Evolutionary conservation across 306 rosid genomes (phyloP).

Genomic region (Inga oerstediana): DNA sequence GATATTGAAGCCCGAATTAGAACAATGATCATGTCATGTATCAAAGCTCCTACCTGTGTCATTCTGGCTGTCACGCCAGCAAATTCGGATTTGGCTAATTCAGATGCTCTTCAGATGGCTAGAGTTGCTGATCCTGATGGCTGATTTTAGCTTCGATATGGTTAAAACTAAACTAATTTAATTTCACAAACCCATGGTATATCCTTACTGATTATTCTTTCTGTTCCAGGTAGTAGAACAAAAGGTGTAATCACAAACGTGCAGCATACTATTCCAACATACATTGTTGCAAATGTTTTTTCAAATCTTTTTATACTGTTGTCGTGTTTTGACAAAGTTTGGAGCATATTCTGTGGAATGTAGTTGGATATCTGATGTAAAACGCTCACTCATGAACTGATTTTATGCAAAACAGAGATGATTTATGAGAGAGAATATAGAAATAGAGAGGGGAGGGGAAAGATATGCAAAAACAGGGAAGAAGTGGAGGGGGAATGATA

Average conservation of each 20-base stretch:
- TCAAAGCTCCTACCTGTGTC: constrained; percentile 75
- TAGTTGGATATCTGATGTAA: constrained; percentile 69
- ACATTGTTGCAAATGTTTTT: not conserved
- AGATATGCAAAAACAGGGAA: no score
- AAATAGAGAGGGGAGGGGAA: no score
- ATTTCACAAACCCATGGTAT: not conserved
- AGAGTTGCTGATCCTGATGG: constrained; percentile 99
- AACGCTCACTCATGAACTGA: no score
- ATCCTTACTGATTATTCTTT: constrained; percentile 20
- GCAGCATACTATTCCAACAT: constrained; percentile 14
- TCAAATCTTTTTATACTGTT: constrained; percentile 20
- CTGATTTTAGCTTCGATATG: constrained; percentile 32
- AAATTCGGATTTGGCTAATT: constrained; percentile 95
- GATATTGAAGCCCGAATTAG: constrained; percentile 89
- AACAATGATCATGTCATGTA: constrained; percentile 96
- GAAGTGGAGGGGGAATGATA: no score
- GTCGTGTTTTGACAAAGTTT: constrained; percentile 35
- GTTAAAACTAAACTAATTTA: constrained; percentile 17
- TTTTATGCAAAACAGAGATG: no score
- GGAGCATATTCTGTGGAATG: constrained; percentile 16
- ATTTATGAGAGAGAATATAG: no score
- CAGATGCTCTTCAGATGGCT: constrained; percentile 99
- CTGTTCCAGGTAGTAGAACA: constrained; percentile 79
- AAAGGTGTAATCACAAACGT: constrained; percentile 99
- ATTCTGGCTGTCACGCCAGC: constrained; percentile 97